Conservation (phyloP, 2,329 filamentous ascomycete species). For the Thyridium curvatum region DNA sequence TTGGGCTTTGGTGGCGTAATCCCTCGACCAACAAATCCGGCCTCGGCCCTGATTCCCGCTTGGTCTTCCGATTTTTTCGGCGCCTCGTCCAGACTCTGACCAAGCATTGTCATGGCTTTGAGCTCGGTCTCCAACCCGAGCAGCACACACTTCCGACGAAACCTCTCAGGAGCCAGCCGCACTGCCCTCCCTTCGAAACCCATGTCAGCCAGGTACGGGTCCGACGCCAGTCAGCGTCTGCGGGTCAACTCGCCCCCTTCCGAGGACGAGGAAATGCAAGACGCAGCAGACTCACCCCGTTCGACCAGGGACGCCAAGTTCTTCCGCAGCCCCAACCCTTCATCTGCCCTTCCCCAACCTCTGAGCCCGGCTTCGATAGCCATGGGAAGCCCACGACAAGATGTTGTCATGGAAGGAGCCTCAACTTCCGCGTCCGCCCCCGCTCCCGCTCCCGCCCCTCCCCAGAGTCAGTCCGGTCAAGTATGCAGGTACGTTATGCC, state of each 20-base stretch:
- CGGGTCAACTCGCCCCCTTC: slow-evolving; percentile 14
- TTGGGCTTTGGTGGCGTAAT: neutral
- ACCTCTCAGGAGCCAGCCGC: slow-evolving; percentile 5
- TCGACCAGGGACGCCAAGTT: slow-evolving; percentile 7
- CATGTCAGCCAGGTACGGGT: slow-evolving; percentile 10
- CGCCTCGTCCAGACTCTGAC: neutral
- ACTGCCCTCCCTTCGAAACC: slow-evolving; percentile 16
- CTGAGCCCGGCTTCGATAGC: slow-evolving; percentile 11
- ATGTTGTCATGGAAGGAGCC: slow-evolving; percentile 7
- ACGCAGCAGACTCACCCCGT: slow-evolving; percentile 5
- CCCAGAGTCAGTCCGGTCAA: slow-evolving; percentile 48
- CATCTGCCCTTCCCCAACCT: slow-evolving; percentile 4
- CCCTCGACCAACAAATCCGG: neutral
- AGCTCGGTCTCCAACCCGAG: slow-evolving; percentile 5
- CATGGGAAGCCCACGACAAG: slow-evolving; percentile 5
- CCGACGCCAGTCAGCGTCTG: slow-evolving; percentile 4
- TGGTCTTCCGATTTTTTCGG: neutral
- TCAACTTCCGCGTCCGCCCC: slow-evolving; percentile 8
- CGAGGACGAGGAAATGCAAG: slow-evolving; percentile 11
- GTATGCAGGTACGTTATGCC: slow-evolving; percentile 59
- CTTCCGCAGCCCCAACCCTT: slow-evolving; percentile 4
- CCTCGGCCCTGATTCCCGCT: neutral
- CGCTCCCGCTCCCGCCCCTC: slow-evolving; percentile 6
- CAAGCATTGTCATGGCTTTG: slow-evolving; percentile 6
- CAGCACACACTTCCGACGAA: slow-evolving; percentile 4